Conservation (phyloP, 805 yeast species). For the Metschnikowia drakensbergensis region DNA sequence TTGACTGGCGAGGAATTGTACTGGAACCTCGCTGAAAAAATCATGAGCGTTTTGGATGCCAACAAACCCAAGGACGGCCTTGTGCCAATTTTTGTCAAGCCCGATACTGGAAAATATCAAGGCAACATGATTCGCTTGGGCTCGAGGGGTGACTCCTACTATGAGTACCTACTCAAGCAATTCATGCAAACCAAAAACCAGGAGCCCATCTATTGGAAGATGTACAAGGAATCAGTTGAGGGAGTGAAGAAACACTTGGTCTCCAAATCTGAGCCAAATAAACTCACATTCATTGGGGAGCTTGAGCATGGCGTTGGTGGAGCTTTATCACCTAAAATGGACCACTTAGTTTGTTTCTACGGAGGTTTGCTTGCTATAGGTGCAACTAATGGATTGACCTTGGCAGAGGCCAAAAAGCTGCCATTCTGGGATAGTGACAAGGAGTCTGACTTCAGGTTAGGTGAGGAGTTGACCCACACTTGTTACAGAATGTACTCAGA, state of each 20-base stretch:
- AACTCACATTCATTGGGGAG: conserved; percentile 73
- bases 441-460: conserved; percentile 64
- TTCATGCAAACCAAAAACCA: conserved; percentile 68
- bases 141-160: conserved; percentile 89
- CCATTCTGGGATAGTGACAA: conserved; percentile 55
- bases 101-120: conserved; percentile 66
- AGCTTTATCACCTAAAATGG: conserved; percentile 70
- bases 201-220: conserved; percentile 58
- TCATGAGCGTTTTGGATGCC: conserved; percentile 65
- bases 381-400: conserved; percentile 71
- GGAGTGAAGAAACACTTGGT: conserved; percentile 73
- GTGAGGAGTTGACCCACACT: conserved; percentile 69
- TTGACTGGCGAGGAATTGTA: conserved; percentile 75
- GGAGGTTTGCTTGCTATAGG: conserved; percentile 89
- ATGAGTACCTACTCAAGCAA: conserved; percentile 84
- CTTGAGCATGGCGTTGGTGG: conserved; percentile 64
- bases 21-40: conserved; percentile 76
- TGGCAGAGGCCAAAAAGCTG: conserved; percentile 50
- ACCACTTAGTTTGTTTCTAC: conserved; percentile 86
- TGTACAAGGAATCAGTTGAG: conserved; percentile 72
- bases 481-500: conserved; percentile 83
- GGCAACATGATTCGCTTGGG: conserved; percentile 74
- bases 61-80: conserved; percentile 68
- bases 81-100: conserved; percentile 75
- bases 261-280: conserved; percentile 56